Evolutionary conservation across 768 basidiomycete genomes (phyloP).

Genomic region (Leccinum rimulosum): DNA sequence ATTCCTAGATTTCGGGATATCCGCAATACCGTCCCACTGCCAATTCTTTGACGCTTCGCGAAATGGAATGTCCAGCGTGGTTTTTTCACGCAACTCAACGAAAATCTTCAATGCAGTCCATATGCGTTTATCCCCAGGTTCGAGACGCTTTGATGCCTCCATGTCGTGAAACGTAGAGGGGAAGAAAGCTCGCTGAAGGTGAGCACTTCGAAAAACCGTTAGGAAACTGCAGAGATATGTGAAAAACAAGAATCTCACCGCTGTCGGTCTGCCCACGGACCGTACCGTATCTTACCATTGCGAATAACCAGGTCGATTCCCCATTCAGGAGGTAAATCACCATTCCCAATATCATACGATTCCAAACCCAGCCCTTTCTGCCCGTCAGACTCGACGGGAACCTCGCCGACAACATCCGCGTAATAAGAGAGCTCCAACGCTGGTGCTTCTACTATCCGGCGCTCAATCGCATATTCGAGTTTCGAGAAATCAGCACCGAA

Average conservation of each 20-base stretch:
- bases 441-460: conserved; percentile 76
- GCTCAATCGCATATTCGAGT: conserved; percentile 86
- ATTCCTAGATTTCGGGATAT: conserved; percentile 49
- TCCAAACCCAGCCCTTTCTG: conserved; percentile 37
- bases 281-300: conserved; percentile 77
- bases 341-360: conserved; percentile 76
- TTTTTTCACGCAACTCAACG: conserved; percentile 75
- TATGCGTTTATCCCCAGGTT: conserved; percentile 74
- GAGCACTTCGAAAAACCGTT: conserved; percentile 42
- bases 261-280: conserved; percentile 97
- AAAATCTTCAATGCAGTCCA: conserved; percentile 83
- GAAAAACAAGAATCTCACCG: conserved; percentile 43
- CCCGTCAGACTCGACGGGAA: conserved; percentile 43
- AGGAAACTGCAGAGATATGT: background rate
- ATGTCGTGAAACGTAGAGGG: conserved; percentile 73
- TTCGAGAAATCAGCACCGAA: conserved; percentile 54
- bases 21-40: conserved; percentile 76
- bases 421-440: conserved; percentile 83
- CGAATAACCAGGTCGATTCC: conserved; percentile 83
- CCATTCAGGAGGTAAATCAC: conserved; percentile 89
- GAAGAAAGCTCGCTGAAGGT: conserved; percentile 81
- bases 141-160: conserved; percentile 53
- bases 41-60: conserved; percentile 95
- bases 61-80: conserved; percentile 82
- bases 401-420: conserved; percentile 77